Conservation (phyloP, 345 rosid species). For the Isatis tinctoria region DNA sequence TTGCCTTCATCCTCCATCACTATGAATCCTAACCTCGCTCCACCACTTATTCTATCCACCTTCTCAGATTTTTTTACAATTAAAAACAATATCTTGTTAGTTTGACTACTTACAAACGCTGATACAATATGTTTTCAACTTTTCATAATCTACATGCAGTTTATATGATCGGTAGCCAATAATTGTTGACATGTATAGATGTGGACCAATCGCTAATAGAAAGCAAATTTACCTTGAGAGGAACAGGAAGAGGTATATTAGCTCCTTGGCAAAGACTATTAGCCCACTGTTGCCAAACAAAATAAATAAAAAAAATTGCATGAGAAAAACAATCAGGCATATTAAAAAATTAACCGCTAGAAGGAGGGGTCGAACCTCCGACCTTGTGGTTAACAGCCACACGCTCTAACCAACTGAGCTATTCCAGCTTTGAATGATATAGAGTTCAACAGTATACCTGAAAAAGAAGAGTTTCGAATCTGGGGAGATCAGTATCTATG, state of each 20-base stretch:
- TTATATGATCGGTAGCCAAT: slow-evolving; percentile 1
- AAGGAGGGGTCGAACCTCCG: slow-evolving; percentile 79
- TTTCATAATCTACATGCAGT: not conserved
- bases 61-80: slow-evolving; percentile 18
- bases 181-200: not conserved
- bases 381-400: slow-evolving; percentile 86
- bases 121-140: not conserved
- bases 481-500: slow-evolving; percentile 45
- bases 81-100: not conserved
- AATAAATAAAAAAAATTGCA: not conserved
- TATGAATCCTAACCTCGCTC: slow-evolving; percentile 84
- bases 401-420: slow-evolving; percentile 88
- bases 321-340: not conserved
- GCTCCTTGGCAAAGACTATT: slow-evolving; percentile 95
- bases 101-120: not conserved
- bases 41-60: slow-evolving; percentile 76
- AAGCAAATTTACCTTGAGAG: slow-evolving; percentile 55
- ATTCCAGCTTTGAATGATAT: slow-evolving; percentile 38
- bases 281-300: slow-evolving; percentile 73
- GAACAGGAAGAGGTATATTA: slow-evolving; percentile 76
- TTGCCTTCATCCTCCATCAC: slow-evolving; percentile 67
- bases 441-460: slow-evolving; percentile 38
- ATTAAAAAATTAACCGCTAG: slow-evolving; percentile 13
- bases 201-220: not conserved
- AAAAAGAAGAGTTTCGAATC: slow-evolving; percentile 66